Evolutionary conservation across 2,329 filamentous ascomycete genomes (phyloP).

Genomic region (Fonsecaea monophora): DNA sequence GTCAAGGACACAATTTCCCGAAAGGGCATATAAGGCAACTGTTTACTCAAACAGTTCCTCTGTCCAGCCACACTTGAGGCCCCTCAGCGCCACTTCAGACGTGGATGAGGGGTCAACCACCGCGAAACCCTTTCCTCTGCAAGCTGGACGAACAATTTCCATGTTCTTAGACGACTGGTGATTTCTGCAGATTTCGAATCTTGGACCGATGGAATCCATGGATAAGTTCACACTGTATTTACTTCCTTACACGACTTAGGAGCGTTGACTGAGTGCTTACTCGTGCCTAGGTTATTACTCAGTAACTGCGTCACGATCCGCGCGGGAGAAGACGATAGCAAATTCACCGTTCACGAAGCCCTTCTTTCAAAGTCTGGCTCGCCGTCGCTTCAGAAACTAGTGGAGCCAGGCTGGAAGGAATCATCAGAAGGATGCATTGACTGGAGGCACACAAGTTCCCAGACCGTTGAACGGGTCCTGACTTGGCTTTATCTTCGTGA

Average conservation of each 20-base stretch:
- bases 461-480: slow-evolving; percentile 11
- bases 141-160: too few species aligned
- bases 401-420: slow-evolving; percentile 1
- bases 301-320: not conserved
- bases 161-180: not conserved
- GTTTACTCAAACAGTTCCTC: not conserved
- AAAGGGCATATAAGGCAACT: not conserved
- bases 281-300: not conserved
- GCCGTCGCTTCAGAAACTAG: slow-evolving; percentile 7
- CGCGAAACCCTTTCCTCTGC: too few species aligned
- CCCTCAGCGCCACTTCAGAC: not conserved
- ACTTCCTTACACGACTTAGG: not conserved
- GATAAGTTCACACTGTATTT: not conserved
- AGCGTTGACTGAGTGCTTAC: not conserved
- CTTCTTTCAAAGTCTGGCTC: slow-evolving; percentile 8
- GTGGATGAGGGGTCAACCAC: too few species aligned
- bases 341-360: slow-evolving; percentile 25
- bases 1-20: not conserved
- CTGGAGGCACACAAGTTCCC: slow-evolving; percentile 1
- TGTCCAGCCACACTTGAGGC: slow-evolving; percentile 1
- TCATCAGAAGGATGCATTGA: slow-evolving; percentile 1
- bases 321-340: slow-evolving; percentile 4
- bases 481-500: slow-evolving; percentile 8
- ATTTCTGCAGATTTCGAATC: not conserved
- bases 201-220: not conserved